These are phyloP conservation scores for Ophiocordyceps robertsii DNA, from an alignment of 2,329 filamentous ascomycete species.

Conservation along the genomic window DNA sequence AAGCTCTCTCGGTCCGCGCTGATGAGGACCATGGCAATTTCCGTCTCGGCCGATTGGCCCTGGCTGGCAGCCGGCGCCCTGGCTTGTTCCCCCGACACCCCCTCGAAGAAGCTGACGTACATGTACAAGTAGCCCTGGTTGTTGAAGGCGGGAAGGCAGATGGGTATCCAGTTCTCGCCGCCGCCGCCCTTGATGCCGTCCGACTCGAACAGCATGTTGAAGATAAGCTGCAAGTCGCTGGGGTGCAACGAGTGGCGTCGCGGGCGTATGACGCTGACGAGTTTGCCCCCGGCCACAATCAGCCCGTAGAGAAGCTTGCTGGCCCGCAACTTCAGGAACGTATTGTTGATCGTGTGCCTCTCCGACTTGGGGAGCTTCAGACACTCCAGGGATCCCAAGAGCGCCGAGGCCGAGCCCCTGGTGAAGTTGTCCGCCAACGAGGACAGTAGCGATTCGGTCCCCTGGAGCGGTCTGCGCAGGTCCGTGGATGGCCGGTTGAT, in stretches of 20 bases:
- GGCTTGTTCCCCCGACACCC: constrained; percentile 26
- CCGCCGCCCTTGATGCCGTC: constrained; percentile 79
- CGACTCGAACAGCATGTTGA: constrained; percentile 98
- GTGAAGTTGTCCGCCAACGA: constrained; percentile 93
- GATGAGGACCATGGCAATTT: constrained; percentile 86
- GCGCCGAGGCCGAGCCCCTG: constrained; percentile 73
- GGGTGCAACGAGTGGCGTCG: constrained; percentile 93
- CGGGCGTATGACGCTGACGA: constrained; percentile 89
- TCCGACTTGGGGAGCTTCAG: constrained; percentile 84
- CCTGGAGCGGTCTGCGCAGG: constrained; percentile 75
- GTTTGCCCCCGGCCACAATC: constrained; percentile 79
- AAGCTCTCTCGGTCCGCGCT: constrained; percentile 90
- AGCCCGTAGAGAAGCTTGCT: constrained; percentile 81
- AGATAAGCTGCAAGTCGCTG: constrained; percentile 88
- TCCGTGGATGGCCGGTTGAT: constrained; percentile 87
- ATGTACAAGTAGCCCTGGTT: constrained; percentile 95
- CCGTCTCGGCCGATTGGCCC: constrained; percentile 55
- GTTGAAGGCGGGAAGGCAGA: constrained; percentile 94
- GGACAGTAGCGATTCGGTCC: constrained; percentile 81
- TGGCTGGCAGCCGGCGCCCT: constrained; percentile 34
- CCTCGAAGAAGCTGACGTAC: constrained; percentile 92
- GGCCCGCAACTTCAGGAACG: constrained; percentile 64
- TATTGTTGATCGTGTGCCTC: constrained; percentile 72
- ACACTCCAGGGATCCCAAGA: constrained; percentile 85
- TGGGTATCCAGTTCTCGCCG: constrained; percentile 93